Conservation (phyloP, 148 eudicot genomes). For the Polygonum maritimum region DNA sequence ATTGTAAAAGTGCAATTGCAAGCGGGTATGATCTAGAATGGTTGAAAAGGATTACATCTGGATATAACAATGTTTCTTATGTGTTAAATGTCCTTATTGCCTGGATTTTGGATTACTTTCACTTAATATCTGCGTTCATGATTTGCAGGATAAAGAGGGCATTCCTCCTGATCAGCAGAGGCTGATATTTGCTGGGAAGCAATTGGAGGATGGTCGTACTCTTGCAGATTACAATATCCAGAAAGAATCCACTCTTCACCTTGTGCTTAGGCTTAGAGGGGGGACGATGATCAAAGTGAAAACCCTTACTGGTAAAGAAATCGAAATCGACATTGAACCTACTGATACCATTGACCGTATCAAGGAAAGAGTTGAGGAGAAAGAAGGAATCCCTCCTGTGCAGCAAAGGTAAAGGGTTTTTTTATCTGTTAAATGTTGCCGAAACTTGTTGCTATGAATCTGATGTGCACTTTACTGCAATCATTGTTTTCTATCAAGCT, state of each 20-base stretch:
- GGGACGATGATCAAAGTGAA: conserved; percentile 58
- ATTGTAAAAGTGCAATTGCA: background rate
- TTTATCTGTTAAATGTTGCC: background rate
- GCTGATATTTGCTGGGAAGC: conserved; percentile 20
- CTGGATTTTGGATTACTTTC: conserved; percentile 1
- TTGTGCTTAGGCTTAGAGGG: conserved; percentile 37
- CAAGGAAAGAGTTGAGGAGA: conserved; percentile 55
- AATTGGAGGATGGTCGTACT: conserved; percentile 34
- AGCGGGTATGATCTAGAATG: background rate
- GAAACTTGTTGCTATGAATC: background rate
- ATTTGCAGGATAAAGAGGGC: conserved; percentile 18
- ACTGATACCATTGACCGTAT: conserved; percentile 54
- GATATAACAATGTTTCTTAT: background rate
- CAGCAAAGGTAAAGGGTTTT: conserved; percentile 29
- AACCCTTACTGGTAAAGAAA: conserved; percentile 54
- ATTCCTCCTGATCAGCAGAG: conserved; percentile 19
- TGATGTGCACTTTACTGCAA: background rate
- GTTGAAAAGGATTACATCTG: background rate
- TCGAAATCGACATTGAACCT: conserved; percentile 58
- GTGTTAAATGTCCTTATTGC: background rate
- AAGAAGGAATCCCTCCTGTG: conserved; percentile 59
- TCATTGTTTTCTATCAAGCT: background rate
- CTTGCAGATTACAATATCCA: conserved; percentile 24
- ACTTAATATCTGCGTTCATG: background rate
- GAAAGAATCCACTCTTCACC: conserved; percentile 31